phyloP scores from a whole-genome alignment of 2,329 filamentous ascomycete genomes.

The Talaromyces sp. region DNA sequence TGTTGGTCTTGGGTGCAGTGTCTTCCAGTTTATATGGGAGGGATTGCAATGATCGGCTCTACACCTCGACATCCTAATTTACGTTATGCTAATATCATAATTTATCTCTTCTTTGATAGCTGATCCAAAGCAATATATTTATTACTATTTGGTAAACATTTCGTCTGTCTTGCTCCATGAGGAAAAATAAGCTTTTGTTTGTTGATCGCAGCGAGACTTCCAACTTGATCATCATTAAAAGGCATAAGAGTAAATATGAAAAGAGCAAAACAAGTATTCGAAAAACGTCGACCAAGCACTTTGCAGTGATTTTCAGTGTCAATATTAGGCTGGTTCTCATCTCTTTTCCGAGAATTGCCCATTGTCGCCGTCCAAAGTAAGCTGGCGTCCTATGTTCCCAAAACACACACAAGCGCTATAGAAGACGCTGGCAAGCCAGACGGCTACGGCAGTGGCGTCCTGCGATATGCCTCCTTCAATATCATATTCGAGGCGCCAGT shows the following conservation, averaged over 20 bases:
- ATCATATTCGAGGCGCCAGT: slow-evolving; percentile 30
- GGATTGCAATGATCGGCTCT: slow-evolving; percentile 60
- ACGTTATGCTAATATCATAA: neutral
- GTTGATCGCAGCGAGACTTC: neutral
- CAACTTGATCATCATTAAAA: slow-evolving; percentile 7
- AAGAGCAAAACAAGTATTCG: neutral
- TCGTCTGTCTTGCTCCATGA: neutral
- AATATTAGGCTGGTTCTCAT: neutral
- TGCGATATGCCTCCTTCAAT: slow-evolving; percentile 38
- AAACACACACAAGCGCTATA: slow-evolving; percentile 96
- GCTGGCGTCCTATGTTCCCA: slow-evolving; percentile 83
- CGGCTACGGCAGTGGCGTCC: slow-evolving; percentile 61
- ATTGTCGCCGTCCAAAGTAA: slow-evolving; percentile 51
- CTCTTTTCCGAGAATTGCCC: neutral
- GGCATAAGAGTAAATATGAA: neutral
- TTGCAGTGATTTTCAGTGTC: too few relatives aligned
- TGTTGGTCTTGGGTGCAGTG: slow-evolving; percentile 59
- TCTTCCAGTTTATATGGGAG: slow-evolving; percentile 49
- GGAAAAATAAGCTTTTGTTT: neutral
- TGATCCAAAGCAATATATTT: neutral
- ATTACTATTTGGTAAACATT: neutral
- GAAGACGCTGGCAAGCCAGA: slow-evolving; percentile 89
- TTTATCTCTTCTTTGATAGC: neutral
- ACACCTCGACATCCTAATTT: slow-evolving; percentile 34
- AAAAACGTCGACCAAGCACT: neutral